A percentile compares a stretch with the other conserved stretches of the same genome.
These are phyloP conservation scores for Tetrapisispora arboricola DNA, from an alignment of 805 yeast genomes.

Conservation along the genomic window DNA sequence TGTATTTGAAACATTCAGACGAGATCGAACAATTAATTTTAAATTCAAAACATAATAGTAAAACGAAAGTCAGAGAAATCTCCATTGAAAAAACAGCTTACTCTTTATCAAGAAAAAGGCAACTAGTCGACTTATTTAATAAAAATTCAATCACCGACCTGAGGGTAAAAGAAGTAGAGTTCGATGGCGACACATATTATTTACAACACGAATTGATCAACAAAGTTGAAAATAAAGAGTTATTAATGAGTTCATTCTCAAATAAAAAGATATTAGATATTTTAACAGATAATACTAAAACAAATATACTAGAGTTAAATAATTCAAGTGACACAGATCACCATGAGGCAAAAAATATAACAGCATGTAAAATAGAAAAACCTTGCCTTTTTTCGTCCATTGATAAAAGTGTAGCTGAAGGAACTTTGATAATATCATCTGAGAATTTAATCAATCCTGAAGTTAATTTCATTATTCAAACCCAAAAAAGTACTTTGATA, in stretches of 20 bases:
- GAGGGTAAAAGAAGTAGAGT: neutral
- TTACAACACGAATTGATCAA: slow-evolving; percentile 1
- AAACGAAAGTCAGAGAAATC: neutral
- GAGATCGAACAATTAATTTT: neutral
- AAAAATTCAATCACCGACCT: neutral
- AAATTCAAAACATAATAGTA: neutral
- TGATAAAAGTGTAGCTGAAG: neutral
- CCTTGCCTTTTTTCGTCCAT: neutral
- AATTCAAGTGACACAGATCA: neutral
- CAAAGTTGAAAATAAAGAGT: neutral
- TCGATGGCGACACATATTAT: slow-evolving; percentile 1
- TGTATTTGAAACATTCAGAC: slow-evolving; percentile 4
- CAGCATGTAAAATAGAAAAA: no score
- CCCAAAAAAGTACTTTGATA: neutral
- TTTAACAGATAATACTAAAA: neutral
- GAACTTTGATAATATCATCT: neutral
- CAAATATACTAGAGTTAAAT: neutral
- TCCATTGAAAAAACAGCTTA: slow-evolving; percentile 5
- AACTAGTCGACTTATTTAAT: slow-evolving; percentile 1
- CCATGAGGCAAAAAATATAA: neutral
- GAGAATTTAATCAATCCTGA: neutral
- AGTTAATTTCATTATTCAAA: neutral
- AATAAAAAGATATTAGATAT: neutral
- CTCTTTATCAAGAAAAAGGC: slow-evolving; percentile 7
- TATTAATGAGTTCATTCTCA: neutral